Evolutionary conservation across 345 rosid genomes (phyloP), one percentile per base, ranked within the genome.

Genomic region (Aquilaria yunnanensis): DNA sequence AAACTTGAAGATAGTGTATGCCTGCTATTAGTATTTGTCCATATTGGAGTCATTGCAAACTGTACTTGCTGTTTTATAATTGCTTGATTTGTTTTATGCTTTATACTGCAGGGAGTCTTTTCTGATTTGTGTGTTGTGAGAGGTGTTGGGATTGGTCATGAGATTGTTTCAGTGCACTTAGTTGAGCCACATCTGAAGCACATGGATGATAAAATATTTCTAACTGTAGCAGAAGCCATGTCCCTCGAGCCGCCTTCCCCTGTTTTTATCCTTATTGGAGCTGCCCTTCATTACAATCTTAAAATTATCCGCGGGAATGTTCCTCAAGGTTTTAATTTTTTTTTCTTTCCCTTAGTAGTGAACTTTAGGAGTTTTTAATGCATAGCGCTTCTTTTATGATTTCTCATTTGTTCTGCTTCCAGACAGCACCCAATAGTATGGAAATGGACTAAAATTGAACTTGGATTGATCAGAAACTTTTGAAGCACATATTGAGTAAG

Each of bases 211-310:
- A 80, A 76, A 71, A 81, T 93, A 76, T 82, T 80, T 70, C 75
- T 89, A 47, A 89, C 97, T 32, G 98, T 93, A 33, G 98, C 92
- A n/a, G 97, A 93, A 78, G 98, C 98, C 72, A 87, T 93, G 87
- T 89, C 96, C 64, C 77, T 87, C 16, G 90, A 83, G 63, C 97
- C 97, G 66, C 88, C 88, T 12, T 93, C 98, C 34, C 98, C 98
- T 59, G 87, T 87, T 57, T 84, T 77, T 67, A 83, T 89, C 66
- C 85, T 93, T 46, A 74, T 86, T 78, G 96, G 96, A 67, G 96
- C 98, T 71, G 78, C 75, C 65, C 66, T 93, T 65, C 77, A 63
- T 12, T 93, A 87, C 68, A 78, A 65, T 54, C 86, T 89, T 58
- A 87, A 93, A 80, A 85, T 86, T 75, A 73, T 89, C 67, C 93